Evolutionary conservation across 768 basidiomycete species (phyloP), one percentile per base, ranked within the genome.

Genomic region (Steccherinum ochraceum): DNA sequence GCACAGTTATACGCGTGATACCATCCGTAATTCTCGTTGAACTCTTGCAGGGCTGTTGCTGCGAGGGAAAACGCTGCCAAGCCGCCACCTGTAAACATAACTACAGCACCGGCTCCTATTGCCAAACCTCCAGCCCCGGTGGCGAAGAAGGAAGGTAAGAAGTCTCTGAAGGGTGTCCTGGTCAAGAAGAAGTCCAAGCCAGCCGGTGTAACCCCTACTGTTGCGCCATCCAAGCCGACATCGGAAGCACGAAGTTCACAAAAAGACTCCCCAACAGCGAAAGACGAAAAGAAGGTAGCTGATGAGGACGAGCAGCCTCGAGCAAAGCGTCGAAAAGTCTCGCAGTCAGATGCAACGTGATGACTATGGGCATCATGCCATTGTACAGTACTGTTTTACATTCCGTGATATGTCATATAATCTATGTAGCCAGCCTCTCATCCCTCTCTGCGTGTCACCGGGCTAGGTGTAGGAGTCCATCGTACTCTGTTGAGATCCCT

Each of bases 401-500:
- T 35, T 35, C 30, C 41, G 23, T 42, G 48, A n/a, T 45, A 26
- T 25, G 16, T 40, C 7, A 12, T 48, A 42, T 52, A 30, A 24
- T 49, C 25, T 45, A 45, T 21, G 40, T 46, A 24, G 10, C 12
- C 19, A 19, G 26, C 13, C 18, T 35, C 19, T 46, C 21, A 16
- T 48, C 49, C 58, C 35, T 56, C 53, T 57, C 64, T 51, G 54
- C 80, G 69, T 26, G 70, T 62, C 16, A 68, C 66, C n/a, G 73
- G 61, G 54, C 62, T 67, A 52, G 84, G 87, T 35, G 86, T 89
- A n/a, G n/a, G n/a, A n/a, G 89, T 91, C 89, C 89, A 91, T 61
- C 88, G 69, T 19, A 87, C 75, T 25, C 72, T 73, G 56, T 77
- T 79, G 45, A 88, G 58, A 57, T 88, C 87, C 53, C 73, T 78